These are phyloP conservation scores for Talaromyces islandicus DNA, from an alignment of 2,329 filamentous ascomycete species.

Conservation along the genomic window DNA sequence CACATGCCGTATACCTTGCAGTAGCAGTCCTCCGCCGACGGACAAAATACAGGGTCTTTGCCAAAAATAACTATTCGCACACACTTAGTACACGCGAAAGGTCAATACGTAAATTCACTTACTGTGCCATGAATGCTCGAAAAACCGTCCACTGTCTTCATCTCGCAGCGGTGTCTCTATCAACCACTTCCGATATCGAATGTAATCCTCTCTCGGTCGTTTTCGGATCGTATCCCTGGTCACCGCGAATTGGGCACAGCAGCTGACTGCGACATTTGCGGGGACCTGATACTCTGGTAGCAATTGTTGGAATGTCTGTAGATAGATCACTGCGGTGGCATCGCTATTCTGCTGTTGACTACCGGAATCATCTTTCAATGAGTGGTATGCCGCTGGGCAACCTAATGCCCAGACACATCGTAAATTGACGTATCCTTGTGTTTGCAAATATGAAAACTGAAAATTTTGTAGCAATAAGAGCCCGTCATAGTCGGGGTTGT, in stretches of 20 bases:
- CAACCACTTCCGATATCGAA: conserved; percentile 47
- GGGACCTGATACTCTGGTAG: conserved; percentile 18
- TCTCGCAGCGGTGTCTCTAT: conserved; percentile 44
- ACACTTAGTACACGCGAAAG: not conserved
- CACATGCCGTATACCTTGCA: conserved; percentile 10
- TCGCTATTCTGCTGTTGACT: conserved; percentile 1
- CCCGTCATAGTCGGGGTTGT: conserved; percentile 38
- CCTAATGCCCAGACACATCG: conserved; percentile 47
- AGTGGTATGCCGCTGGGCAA: conserved; percentile 46
- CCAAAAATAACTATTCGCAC: conserved; percentile 7
- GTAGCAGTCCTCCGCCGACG: conserved; percentile 8
- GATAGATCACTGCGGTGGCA: conserved; percentile 22
- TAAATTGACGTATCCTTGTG: conserved; percentile 45
- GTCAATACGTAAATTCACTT: not conserved
- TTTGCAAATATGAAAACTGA: conserved; percentile 35
- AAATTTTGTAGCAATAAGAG: conserved; percentile 37
- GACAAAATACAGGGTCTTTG: conserved; percentile 6
- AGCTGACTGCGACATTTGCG: conserved; percentile 45
- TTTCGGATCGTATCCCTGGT: conserved; percentile 43
- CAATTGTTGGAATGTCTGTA: conserved; percentile 18
- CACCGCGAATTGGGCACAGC: conserved; percentile 52
- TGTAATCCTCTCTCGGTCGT: conserved; percentile 41
- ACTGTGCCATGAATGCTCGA: conserved; percentile 49
- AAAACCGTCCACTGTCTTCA: conserved; percentile 44
- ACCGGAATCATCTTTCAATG: conserved; percentile 5